Evolutionary conservation across 306 rosid species (phyloP).

Genomic region (Begonia peltatifolia): DNA sequence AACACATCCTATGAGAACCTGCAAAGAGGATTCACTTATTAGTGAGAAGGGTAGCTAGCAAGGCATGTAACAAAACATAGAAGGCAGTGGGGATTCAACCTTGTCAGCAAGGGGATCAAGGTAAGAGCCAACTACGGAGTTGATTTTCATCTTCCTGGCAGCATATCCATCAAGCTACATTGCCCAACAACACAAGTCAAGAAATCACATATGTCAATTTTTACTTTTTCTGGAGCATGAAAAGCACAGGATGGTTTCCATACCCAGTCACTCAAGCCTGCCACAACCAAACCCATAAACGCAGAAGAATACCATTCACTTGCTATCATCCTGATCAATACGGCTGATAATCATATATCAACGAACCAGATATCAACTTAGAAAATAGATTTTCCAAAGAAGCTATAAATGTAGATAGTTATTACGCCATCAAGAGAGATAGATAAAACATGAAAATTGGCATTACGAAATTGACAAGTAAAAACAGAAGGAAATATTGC

Average conservation of each 20-base stretch:
- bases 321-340: conserved; percentile 49
- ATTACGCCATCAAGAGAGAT: too few species aligned
- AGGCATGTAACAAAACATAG: neutral
- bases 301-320: conserved; percentile 64
- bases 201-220: neutral
- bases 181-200: neutral
- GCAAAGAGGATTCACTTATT: conserved; percentile 3
- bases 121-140: conserved; percentile 93
- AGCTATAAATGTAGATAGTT: too few species aligned
- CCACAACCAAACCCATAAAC: conserved; percentile 64
- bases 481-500: neutral
- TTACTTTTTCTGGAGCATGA: neutral
- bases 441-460: too few species aligned
- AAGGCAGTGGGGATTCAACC: conserved; percentile 19
- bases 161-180: conserved; percentile 72
- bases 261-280: conserved; percentile 92
- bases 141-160: conserved; percentile 81
- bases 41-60: neutral
- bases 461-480: neutral
- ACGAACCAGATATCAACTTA: neutral
- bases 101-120: conserved; percentile 97
- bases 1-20: conserved; percentile 90
- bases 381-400: neutral
- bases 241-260: neutral
- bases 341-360: neutral